Evolutionary conservation across 768 basidiomycete genomes (phyloP), one percentile per base, ranked within the genome.

Genomic region (Panellus pusillus): DNA sequence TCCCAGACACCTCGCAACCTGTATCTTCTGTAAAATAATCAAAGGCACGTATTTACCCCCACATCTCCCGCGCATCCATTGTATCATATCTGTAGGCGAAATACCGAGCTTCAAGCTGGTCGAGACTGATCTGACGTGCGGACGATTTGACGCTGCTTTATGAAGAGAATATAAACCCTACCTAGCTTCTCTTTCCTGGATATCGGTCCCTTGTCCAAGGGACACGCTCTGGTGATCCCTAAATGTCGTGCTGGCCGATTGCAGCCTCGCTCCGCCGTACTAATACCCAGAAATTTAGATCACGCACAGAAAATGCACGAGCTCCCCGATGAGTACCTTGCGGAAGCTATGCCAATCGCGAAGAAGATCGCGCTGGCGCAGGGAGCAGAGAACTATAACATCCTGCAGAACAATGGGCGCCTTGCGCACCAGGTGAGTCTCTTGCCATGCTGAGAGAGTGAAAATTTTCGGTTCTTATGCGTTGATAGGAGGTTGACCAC

Each of bases 21-120:
- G 94, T 70, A 72, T 98, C 64, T 98, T 97, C 75, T 98, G 96
- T 80, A 97, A 87, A 75, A 97, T 98, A 70, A 80, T 94, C 74
- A 91, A 91, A 74, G 91, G 93, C 84, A 42, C 24, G 70, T 59
- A 32, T 19, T 32, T 28, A 36, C 32, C 40, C 35, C 38, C 18
- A 35, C 13, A 24, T n/a, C n/a, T 50, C 47, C n/a, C n/a, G 43
- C n/a, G 27, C 27, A 31, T 27, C 18, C 24, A 19, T 14, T 9
- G 17, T 29, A 17, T n/a, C 24, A 13, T 29, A 17, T 14, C 20
- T 13, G 41, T 66, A 93, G 93, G 93, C 47, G 87, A 94, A 19
- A 93, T 98, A 60, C 95, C 95, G 14, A 86, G 87, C 70, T 86
- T 79, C 71, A 95, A 93, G 74, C 80, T 94, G 32, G 50, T 88